Percentiles rank a stretch among this genome's conserved stretches.
These are phyloP conservation scores for Quercus tomentella DNA, from an alignment of 331 rosid species.

Conservation along the genomic window DNA sequence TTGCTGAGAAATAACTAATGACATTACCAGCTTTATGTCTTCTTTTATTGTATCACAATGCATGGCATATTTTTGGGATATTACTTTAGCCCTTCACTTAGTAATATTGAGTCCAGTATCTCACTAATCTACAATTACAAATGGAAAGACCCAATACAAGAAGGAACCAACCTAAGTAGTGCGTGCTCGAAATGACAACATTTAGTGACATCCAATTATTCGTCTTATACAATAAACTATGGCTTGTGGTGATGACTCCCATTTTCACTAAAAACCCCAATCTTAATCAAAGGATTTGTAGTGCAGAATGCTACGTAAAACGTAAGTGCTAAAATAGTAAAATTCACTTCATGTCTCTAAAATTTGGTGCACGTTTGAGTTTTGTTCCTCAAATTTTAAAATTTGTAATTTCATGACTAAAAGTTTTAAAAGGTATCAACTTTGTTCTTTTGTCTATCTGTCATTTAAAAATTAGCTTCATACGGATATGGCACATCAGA, in stretches of 20 bases:
- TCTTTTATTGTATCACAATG: constrained; percentile 54
- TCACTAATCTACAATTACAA: constrained; percentile 68
- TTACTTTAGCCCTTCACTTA: constrained; percentile 87
- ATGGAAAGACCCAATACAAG: background rate
- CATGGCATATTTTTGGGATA: constrained; percentile 69
- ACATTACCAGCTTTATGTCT: constrained; percentile 67
- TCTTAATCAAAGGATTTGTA: background rate
- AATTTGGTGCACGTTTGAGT: no score
- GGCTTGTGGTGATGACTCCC: background rate
- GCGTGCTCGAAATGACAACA: constrained; percentile 1
- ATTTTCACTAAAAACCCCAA: background rate
- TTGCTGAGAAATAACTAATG: constrained; percentile 8
- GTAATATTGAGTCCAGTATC: constrained; percentile 78
- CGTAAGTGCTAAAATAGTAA: background rate
- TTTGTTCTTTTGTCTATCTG: no score
- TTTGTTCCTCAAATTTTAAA: no score
- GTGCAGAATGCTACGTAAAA: background rate
- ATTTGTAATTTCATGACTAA: no score
- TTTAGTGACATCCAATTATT: constrained; percentile 1
- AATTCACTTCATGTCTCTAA: no score
- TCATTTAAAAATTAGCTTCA: no score
- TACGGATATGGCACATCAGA: no score
- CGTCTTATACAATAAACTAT: background rate
- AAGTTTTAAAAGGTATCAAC: no score
- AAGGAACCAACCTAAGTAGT: background rate